phyloP scores from a whole-genome alignment of 169 alveolate genomes.

The Cryptosporidium sp. region DNA sequence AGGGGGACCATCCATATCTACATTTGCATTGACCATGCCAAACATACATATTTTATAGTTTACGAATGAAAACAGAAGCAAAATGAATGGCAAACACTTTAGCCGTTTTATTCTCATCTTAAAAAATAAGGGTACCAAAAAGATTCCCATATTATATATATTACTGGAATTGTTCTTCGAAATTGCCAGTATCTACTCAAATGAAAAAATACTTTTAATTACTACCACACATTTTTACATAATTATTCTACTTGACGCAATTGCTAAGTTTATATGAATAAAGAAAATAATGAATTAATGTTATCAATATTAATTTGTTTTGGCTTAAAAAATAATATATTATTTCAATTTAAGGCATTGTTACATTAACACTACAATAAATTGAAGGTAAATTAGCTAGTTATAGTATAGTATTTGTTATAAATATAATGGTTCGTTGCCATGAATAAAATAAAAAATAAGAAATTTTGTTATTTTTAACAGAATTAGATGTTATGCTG shows the following conservation, averaged over 20 bases:
- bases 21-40: neutral
- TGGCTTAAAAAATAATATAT: neutral
- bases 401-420: too few relatives aligned
- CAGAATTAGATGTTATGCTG: too few relatives aligned
- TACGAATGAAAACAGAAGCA: neutral
- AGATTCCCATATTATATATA: neutral
- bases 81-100: neutral
- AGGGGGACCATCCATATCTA: conserved; percentile 45
- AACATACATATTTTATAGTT: neutral
- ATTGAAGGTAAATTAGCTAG: neutral
- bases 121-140: neutral
- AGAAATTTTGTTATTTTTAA: neutral
- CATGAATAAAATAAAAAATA: too few relatives aligned
- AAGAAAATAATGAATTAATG: neutral
- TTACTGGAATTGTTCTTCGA: neutral
- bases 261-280: neutral
- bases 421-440: neutral
- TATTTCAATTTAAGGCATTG: too few relatives aligned
- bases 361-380: too few relatives aligned
- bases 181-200: neutral
- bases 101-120: neutral
- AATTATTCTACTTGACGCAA: conserved; percentile 20
- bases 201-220: neutral
- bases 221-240: conserved; percentile 21
- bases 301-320: neutral